A percentile compares a stretch with the other conserved stretches of the same genome.
Conservation (phyloP, 2,329 filamentous ascomycete genomes). For the Emmonsiellopsis sp. region DNA sequence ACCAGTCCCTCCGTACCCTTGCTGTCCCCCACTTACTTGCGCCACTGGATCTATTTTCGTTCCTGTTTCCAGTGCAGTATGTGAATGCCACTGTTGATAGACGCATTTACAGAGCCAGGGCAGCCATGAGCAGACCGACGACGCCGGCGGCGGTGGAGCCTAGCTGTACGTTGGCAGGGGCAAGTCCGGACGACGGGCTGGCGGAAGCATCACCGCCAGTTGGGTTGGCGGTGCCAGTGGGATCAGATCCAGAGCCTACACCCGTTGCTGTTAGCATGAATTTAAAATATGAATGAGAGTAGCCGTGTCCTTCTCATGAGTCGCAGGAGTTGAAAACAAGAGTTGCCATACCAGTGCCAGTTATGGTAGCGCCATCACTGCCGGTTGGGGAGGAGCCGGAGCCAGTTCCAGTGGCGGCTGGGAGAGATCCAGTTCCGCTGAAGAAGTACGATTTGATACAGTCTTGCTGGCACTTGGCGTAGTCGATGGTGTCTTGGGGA, state of each 20-base stretch:
- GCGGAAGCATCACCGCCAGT: conserved; percentile 11
- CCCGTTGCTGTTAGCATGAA: background rate
- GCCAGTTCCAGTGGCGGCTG: conserved; percentile 10
- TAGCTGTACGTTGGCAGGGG: conserved; percentile 18
- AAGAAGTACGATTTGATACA: conserved; percentile 45
- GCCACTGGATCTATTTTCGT: too few species aligned
- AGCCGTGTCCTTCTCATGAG: background rate
- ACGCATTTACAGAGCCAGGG: conserved; percentile 27
- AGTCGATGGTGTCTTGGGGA: conserved; percentile 36
- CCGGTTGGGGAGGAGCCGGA: conserved; percentile 13
- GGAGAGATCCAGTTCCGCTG: conserved; percentile 17
- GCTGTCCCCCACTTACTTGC: too few species aligned
- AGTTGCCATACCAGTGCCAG: conserved; percentile 7
- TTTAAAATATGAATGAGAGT: background rate
- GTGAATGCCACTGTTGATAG: too few species aligned
- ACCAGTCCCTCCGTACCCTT: too few species aligned
- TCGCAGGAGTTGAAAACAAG: background rate
- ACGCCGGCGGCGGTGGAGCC: conserved; percentile 27
- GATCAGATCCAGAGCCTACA: conserved; percentile 5
- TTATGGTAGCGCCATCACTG: conserved; percentile 12
- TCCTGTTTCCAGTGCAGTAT: too few species aligned
- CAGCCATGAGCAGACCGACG: conserved; percentile 26
- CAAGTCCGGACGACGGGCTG: conserved; percentile 16
- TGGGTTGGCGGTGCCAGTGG: conserved; percentile 8
- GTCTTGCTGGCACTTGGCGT: conserved; percentile 38